Evolutionary conservation across 106 monocot genomes (phyloP), one percentile per base, ranked within the genome.

Genomic region (Apostasia ramifera): DNA sequence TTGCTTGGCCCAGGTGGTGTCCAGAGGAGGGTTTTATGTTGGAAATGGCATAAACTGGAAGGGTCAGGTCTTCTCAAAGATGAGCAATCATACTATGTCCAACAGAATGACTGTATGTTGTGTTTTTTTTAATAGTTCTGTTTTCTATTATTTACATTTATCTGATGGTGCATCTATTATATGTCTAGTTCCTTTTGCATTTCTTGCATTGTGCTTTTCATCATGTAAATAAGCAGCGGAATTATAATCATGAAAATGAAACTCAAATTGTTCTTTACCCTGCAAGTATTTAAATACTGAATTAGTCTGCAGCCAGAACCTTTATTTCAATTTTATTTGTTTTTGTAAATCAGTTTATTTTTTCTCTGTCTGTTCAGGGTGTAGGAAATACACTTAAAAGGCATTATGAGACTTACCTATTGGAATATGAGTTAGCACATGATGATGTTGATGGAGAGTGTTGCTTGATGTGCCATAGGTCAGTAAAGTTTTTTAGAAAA

Each of bases 11-110:
- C 77, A 94, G 94, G 94, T 94, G 10, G 94, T 94, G 47, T 90
- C 94, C 39, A 94, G 94, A 70, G 94, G 94, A 58, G 94, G 94
- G 9, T 94, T 94, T 74, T 85, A 91, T 73, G 94, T 94, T 40
- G 94, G 94, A 12, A 94, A 94, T 80, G 94, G 94, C 46, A 94
- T 94, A 56, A 94, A 94, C 69, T 94, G 94, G 94, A 94, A 94
- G 63, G 94, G 94, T 0, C 94, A 94, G 70, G 94, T 94, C 55
- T 94, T 94, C 74, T 91, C 94, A 45, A 94, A 94, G 76, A 94
- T 94, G 94, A 79, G 90, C 13, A 94, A 94, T 74, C 94, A 94
- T 75, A 94, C 94, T 40, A 59, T 76, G 47, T 85, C 82, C 57
- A 90, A 94, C 63, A 90, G 83, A 79, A 94, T 94, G 94, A 94